These are phyloP conservation scores for Fusarium sp. DNA, from an alignment of 2,329 filamentous ascomycete species.

Conservation along the genomic window DNA sequence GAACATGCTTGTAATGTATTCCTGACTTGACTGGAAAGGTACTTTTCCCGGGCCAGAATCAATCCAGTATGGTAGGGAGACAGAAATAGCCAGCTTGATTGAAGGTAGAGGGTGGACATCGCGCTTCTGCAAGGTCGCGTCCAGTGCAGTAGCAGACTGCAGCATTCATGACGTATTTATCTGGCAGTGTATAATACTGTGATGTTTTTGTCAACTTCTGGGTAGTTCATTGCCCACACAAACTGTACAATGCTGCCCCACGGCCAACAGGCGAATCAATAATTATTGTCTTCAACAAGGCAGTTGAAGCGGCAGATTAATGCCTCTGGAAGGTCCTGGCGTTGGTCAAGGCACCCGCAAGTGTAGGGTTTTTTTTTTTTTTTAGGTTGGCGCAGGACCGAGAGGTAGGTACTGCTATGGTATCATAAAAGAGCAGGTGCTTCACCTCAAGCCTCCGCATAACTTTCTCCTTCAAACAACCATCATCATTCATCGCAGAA, in stretches of 20 bases:
- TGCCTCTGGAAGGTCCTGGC: not conserved
- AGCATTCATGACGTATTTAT: conserved; percentile 36
- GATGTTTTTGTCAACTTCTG: not conserved
- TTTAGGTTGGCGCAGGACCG: conserved; percentile 5
- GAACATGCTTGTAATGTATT: conserved; percentile 23
- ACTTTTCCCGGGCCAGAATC: not conserved
- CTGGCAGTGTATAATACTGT: not conserved
- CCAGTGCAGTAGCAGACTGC: conserved; percentile 5
- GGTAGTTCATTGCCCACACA: no score
- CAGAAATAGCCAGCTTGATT: not conserved
- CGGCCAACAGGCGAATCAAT: no score
- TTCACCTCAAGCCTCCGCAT: no score
- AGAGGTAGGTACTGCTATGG: conserved; percentile 20
- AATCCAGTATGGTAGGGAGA: not conserved
- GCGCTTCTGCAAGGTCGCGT: conserved; percentile 33
- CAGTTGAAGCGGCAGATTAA: conserved; percentile 1
- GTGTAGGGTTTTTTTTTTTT: not conserved
- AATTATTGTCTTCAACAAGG: no score
- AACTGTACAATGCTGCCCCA: no score
- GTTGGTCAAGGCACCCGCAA: conserved; percentile 15
- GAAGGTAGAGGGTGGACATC: conserved; percentile 19
- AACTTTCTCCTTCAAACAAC: no score
- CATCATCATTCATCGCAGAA: no score
- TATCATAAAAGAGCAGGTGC: conserved; percentile 1
- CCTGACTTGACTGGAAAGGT: conserved; percentile 26